phyloP scores from a whole-genome alignment of 148 eudicot species.

The Pharnaceum exiguum region DNA sequence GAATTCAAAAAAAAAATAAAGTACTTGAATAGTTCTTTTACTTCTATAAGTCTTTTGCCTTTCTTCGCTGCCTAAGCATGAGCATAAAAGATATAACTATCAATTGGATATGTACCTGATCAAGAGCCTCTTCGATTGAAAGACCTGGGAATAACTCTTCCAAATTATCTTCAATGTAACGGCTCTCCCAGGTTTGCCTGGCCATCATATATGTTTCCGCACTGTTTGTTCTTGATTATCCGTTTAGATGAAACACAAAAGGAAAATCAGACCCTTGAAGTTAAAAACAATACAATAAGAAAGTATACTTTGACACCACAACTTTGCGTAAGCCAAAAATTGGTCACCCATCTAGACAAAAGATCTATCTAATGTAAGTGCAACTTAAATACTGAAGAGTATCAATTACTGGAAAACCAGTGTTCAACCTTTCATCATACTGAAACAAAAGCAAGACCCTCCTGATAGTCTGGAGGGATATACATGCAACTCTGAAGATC shows the following conservation, averaged over 20 bases:
- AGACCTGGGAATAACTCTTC: constrained; percentile 60
- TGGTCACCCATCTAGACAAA: not conserved
- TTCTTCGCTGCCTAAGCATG: not conserved
- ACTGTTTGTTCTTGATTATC: no score
- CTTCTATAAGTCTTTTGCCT: not conserved
- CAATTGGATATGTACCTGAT: constrained; percentile 42
- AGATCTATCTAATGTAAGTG: not conserved
- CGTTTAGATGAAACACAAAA: not conserved
- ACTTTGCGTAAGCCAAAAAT: constrained; percentile 5
- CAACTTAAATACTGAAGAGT: not conserved
- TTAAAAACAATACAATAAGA: not conserved
- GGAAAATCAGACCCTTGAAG: not conserved
- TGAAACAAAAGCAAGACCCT: no score
- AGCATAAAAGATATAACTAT: not conserved
- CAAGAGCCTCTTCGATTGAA: constrained; percentile 60
- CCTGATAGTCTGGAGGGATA: no score
- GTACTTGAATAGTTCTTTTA: not conserved
- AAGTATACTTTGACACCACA: not conserved
- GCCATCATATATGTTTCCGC: constrained; percentile 32
- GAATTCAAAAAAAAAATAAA: not conserved
- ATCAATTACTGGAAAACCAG: not conserved
- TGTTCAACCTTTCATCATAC: no score
- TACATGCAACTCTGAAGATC: no score
- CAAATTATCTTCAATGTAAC: constrained; percentile 33
- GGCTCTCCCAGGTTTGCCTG: constrained; percentile 28